phyloP scores from a whole-genome alignment of 2,329 filamentous ascomycete species.

The Calonectria hawksworthii region DNA sequence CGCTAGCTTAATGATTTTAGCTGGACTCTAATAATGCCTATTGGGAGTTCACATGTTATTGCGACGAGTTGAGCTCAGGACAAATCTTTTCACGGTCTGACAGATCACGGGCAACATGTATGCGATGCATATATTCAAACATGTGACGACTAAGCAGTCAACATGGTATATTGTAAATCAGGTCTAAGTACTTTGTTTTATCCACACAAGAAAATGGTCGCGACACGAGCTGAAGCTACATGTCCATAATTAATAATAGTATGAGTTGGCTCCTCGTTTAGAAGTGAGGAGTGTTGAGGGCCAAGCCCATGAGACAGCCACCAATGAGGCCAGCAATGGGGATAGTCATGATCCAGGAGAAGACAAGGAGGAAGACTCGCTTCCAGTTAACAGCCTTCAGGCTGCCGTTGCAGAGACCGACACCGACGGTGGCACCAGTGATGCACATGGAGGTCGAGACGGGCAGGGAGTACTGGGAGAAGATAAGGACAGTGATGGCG shows the following conservation, averaged over 20 bases:
- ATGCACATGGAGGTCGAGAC: slow-evolving; percentile 87
- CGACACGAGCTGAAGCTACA: background rate
- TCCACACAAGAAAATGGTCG: background rate
- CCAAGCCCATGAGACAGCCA: slow-evolving; percentile 56
- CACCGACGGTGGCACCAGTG: slow-evolving; percentile 83
- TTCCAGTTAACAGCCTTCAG: slow-evolving; percentile 82
- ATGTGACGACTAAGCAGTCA: background rate
- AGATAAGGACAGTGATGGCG: slow-evolving; percentile 81
- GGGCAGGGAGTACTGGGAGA: slow-evolving; percentile 81
- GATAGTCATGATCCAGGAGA: slow-evolving; percentile 70
- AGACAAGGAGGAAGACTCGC: slow-evolving; percentile 75
- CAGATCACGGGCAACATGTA: background rate
- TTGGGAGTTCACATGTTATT: background rate
- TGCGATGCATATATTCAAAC: background rate
- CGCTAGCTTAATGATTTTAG: background rate
- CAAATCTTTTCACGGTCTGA: background rate
- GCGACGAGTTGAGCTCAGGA: background rate
- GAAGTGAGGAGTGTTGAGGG: slow-evolving; percentile 58
- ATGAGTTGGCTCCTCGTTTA: slow-evolving; percentile 26
- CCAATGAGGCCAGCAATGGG: slow-evolving; percentile 59
- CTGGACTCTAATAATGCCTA: background rate
- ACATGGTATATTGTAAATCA: background rate
- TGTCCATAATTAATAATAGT: slow-evolving; percentile 3
- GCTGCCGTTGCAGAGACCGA: slow-evolving; percentile 82
- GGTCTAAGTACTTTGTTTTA: slow-evolving; percentile 3